These are phyloP conservation scores for Aspergillus ruber DNA, from an alignment of 2,329 filamentous ascomycete genomes.

Conservation along the genomic window DNA sequence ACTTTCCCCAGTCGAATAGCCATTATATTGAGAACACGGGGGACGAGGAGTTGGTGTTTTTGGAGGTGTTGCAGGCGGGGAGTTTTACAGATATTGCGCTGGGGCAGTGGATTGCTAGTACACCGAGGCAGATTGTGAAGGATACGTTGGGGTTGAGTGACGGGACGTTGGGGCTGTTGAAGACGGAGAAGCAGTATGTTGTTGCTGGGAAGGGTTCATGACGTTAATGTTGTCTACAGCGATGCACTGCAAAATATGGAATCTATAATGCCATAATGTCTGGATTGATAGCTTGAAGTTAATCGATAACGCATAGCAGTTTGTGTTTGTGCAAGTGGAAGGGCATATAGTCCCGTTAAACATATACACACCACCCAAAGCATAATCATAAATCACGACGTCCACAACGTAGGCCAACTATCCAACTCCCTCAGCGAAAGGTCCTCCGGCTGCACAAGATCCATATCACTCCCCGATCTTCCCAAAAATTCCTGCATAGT, in stretches of 20 bases:
- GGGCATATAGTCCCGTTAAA: no score
- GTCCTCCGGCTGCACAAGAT: neutral
- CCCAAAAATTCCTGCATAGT: conserved; percentile 19
- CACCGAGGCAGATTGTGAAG: conserved; percentile 52
- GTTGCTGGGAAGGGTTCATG: conserved; percentile 22
- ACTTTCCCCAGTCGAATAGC: conserved; percentile 70
- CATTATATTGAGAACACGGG: conserved; percentile 75
- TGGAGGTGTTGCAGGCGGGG: conserved; percentile 68
- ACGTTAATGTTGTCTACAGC: no score
- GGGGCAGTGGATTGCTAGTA: conserved; percentile 45
- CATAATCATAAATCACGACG: neutral
- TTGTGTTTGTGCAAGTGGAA: no score
- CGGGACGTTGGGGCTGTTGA: conserved; percentile 33
- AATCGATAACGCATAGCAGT: no score
- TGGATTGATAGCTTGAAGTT: no score
- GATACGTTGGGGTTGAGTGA: conserved; percentile 48
- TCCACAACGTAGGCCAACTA: neutral
- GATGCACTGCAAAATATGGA: no score
- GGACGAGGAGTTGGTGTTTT: conserved; percentile 66
- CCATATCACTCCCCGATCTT: neutral
- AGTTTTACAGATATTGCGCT: conserved; percentile 51
- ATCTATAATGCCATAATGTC: no score
- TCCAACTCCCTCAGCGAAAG: neutral
- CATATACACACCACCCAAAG: no score
- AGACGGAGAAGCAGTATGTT: conserved; percentile 43